A percentile compares a stretch with the other conserved stretches of the same genome.
Conservation (phyloP, 2,329 filamentous ascomycete genomes). For the Scytalidium sp. region DNA sequence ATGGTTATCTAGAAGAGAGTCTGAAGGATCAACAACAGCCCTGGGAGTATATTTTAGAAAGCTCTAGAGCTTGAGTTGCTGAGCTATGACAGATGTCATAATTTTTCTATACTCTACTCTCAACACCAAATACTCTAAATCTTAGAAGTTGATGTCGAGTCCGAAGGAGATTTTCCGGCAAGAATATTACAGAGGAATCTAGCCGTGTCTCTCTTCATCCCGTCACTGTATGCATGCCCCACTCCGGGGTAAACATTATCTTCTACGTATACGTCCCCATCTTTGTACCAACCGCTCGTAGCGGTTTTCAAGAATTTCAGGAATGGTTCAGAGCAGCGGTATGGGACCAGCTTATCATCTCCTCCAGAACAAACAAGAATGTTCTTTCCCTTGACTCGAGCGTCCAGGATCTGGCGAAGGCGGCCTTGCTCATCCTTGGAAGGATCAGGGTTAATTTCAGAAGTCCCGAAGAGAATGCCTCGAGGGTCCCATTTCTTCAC, state of each 20-base stretch:
- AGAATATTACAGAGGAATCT: conserved; percentile 52
- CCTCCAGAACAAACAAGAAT: conserved; percentile 64
- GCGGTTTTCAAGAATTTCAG: conserved; percentile 58
- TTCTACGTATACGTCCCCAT: conserved; percentile 54
- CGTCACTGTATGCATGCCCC: conserved; percentile 65
- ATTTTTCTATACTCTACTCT: no score
- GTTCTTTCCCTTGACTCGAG: conserved; percentile 56
- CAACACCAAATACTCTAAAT: not conserved
- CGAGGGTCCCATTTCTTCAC: conserved; percentile 72
- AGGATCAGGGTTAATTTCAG: conserved; percentile 25
- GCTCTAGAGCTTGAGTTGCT: not conserved
- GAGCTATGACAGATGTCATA: not conserved
- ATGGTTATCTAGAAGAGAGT: conserved; percentile 12
- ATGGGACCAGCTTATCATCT: conserved; percentile 71
- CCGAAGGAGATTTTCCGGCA: conserved; percentile 1
- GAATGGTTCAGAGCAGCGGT: conserved; percentile 57
- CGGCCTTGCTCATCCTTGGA: conserved; percentile 38
- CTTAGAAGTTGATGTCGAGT: not conserved
- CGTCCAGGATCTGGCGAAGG: conserved; percentile 43
- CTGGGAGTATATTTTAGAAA: conserved; percentile 11
- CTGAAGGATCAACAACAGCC: conserved; percentile 14
- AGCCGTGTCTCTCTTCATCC: conserved; percentile 66
- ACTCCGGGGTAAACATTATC: conserved; percentile 66
- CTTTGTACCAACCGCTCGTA: conserved; percentile 46
- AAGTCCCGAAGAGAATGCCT: conserved; percentile 63